Evolutionary conservation across 1,284 basidiomycete genomes (phyloP), one percentile per base, ranked within the genome.

Genomic region (Pholiota adiposa): DNA sequence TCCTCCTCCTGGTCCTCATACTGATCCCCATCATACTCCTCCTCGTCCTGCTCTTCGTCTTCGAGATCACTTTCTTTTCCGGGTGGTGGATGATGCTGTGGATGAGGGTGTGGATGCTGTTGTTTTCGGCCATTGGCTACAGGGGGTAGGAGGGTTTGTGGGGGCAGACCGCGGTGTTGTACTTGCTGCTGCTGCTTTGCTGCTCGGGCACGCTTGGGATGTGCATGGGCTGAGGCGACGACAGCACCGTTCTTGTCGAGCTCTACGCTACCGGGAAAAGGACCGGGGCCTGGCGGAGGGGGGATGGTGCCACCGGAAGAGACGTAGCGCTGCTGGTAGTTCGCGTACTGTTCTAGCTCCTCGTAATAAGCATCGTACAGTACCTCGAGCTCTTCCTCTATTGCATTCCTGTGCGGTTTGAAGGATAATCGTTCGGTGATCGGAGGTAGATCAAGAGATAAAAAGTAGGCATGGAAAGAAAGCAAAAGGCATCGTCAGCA

Each of bases 321-420:
- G 69, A 92, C 90, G 78, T 94, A 95, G 76, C 90, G 92, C 84
- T 95, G 91, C 84, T 98, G 94, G 79, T 96, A 93, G 78, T 94
- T 92, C 76, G 96, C 96, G 85, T 98, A 98, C 81, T 93, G 90
- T 85, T 98, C 94, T 80, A 99, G 90, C 84, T 98, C 96, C 77
- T 97, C 94, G 86, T 98, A 98, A 86, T 99, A 99, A 81, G 95
- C 94, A 84, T 97, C 95, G 84, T 99, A 98, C 78, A 98, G 89
- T 81, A 96, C 93, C 83, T 98, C 94, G 76, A 99, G 89, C 83
- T 99, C 97, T 80, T 95, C n/a, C n/a, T 98, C 97, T 80, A 99
- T 98, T 69, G 96, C 96, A 80, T 91, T 89, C 68, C 93, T 94
- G 72, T 71, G 56, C 46, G 43, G 46, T 65, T 65, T 43, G 58